phyloP scores from a whole-genome alignment of 768 basidiomycete species.

The Amanita subjunquillea region DNA sequence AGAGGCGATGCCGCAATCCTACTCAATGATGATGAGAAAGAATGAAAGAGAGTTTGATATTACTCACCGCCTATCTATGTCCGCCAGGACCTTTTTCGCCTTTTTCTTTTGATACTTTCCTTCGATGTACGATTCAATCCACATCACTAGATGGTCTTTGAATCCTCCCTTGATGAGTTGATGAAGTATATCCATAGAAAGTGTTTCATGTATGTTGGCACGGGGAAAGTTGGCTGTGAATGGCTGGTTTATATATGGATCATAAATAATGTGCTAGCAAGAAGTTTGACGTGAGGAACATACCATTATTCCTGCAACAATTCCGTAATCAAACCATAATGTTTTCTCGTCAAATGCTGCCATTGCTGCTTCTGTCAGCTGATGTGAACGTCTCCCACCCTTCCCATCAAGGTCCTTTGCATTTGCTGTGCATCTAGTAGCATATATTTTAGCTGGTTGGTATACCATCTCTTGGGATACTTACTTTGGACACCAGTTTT shows the following conservation, averaged over 20 bases:
- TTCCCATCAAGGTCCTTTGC: background rate
- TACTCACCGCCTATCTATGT: background rate
- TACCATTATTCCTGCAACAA: conserved; percentile 21
- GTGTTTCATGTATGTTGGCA: conserved; percentile 21
- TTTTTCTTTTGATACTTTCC: conserved; percentile 11
- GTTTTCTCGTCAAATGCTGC: conserved; percentile 9
- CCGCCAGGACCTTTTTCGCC: background rate
- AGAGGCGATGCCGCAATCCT: conserved; percentile 12
- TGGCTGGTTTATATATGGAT: background rate
- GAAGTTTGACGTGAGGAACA: conserved; percentile 7
- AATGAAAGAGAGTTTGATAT: too few species aligned
- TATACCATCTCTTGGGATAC: background rate
- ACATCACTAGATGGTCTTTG: conserved; percentile 26
- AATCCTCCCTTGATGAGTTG: conserved; percentile 26
- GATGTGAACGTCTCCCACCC: background rate
- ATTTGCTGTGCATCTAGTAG: background rate
- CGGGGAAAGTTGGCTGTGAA: background rate
- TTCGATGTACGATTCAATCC: conserved; percentile 17
- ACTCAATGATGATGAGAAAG: too few species aligned
- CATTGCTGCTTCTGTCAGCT: conserved; percentile 9
- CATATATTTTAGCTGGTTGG: background rate
- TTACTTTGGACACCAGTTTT: background rate
- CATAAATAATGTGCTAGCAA: background rate
- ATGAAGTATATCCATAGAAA: conserved; percentile 23
- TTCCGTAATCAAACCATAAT: conserved; percentile 23